Percentiles rank a stretch among this genome's conserved stretches.
These are phyloP conservation scores for Penicillium polonicum DNA, from an alignment of 2,329 filamentous ascomycete genomes.

Conservation along the genomic window DNA sequence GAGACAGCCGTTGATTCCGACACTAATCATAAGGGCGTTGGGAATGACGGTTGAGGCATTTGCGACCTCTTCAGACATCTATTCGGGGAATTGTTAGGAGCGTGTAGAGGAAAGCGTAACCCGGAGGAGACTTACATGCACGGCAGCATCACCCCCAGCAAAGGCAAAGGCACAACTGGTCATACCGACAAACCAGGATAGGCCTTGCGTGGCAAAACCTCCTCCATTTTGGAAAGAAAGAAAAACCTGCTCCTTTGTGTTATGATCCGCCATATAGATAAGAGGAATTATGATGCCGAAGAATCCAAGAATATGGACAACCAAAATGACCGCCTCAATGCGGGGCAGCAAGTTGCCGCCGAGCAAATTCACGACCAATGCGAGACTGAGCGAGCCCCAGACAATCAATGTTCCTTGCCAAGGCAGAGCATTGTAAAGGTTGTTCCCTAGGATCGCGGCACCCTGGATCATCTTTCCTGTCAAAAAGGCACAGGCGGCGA, in stretches of 20 bases:
- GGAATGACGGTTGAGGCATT: conserved; percentile 39
- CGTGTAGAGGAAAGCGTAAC: neutral
- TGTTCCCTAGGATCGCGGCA: conserved; percentile 39
- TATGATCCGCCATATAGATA: conserved; percentile 42
- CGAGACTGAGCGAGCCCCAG: conserved; percentile 43
- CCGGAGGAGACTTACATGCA: conserved; percentile 33
- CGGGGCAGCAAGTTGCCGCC: conserved; percentile 44
- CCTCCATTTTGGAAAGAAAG: conserved; percentile 49
- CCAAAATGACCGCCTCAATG: conserved; percentile 49
- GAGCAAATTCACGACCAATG: conserved; percentile 46
- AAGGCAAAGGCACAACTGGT: conserved; percentile 38
- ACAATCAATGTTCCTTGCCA: conserved; percentile 53
- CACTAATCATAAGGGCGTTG: conserved; percentile 35
- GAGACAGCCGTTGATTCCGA: conserved; percentile 36
- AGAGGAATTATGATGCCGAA: conserved; percentile 53
- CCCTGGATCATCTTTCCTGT: conserved; percentile 37
- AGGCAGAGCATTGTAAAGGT: conserved; percentile 36
- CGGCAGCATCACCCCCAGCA: conserved; percentile 37
- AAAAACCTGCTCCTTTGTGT: conserved; percentile 47
- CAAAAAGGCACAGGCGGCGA: conserved; percentile 37
- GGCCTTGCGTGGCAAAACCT: conserved; percentile 41
- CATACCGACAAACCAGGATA: conserved; percentile 44
- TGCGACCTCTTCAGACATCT: conserved; percentile 41
- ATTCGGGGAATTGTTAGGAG: neutral
- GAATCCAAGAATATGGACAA: conserved; percentile 53